Evolutionary conservation across 495 filamentous ascomycete species (phyloP).

Genomic region (Glutinoglossum americanum): DNA sequence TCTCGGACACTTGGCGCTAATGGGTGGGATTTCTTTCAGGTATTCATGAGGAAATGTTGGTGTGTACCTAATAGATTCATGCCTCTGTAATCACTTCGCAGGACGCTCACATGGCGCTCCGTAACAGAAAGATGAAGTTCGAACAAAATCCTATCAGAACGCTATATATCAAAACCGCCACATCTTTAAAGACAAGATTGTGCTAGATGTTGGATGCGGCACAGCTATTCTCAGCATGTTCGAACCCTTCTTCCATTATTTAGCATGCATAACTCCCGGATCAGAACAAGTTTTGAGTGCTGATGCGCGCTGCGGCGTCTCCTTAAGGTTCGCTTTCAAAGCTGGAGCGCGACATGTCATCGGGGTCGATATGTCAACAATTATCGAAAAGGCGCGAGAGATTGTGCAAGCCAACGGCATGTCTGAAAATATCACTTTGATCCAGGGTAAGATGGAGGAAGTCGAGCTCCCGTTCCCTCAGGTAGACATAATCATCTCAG

Average conservation of each 20-base stretch:
- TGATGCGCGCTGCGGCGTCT: constrained; percentile 3
- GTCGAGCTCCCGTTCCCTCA: constrained; percentile 66
- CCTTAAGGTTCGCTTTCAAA: constrained; percentile 73
- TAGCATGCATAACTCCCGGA: not conserved
- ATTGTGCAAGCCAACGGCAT: constrained; percentile 79
- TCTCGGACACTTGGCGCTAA: constrained; percentile 4
- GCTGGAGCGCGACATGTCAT: constrained; percentile 88
- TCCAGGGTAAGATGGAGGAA: constrained; percentile 95
- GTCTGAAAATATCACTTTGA: constrained; percentile 60
- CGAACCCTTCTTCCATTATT: constrained; percentile 12
- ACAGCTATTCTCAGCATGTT: constrained; percentile 78
- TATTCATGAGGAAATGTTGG: constrained; percentile 96
- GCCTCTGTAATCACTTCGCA: not conserved
- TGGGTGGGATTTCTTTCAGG: constrained; percentile 29
- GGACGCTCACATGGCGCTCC: constrained; percentile 1
- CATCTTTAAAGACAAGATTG: constrained; percentile 92
- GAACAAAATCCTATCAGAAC: constrained; percentile 87
- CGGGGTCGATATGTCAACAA: constrained; percentile 91
- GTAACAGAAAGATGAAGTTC: constrained; percentile 85
- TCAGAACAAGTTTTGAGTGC: not conserved
- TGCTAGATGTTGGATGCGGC: constrained; percentile 94
- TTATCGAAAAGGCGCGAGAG: constrained; percentile 83
- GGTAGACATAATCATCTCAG: constrained; percentile 96
- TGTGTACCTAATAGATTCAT: constrained; percentile 26
- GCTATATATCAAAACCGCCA: constrained; percentile 89